These are phyloP conservation scores for Metschnikowia picachoensis DNA, from an alignment of 805 yeast species.

Conservation along the genomic window DNA sequence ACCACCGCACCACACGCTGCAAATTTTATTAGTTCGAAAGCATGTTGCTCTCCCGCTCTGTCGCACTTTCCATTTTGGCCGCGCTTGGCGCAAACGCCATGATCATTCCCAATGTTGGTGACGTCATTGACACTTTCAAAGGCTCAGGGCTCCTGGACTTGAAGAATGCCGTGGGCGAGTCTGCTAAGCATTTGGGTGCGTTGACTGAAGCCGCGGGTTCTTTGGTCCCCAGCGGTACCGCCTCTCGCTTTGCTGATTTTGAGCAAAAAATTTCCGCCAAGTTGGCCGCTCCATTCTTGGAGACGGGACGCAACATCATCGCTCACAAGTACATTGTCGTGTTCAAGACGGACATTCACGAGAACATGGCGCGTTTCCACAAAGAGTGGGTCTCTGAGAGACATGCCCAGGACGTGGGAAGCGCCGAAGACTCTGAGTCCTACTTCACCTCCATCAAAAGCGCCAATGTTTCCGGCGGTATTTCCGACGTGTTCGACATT, in stretches of 20 bases:
- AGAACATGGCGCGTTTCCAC: slow-evolving; percentile 60
- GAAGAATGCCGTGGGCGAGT: slow-evolving; percentile 12
- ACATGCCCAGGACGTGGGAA: slow-evolving; percentile 43
- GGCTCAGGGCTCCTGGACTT: slow-evolving; percentile 15
- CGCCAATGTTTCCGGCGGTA: slow-evolving; percentile 13
- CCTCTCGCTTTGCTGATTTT: slow-evolving; percentile 5
- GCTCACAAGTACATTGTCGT: slow-evolving; percentile 83
- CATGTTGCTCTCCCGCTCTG: slow-evolving; percentile 40
- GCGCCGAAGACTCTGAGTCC: slow-evolving; percentile 21
- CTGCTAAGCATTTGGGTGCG: slow-evolving; percentile 9
- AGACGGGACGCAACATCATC: slow-evolving; percentile 34
- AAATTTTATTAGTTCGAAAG: not conserved
- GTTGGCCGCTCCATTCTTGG: slow-evolving; percentile 16
- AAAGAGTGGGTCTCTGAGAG: slow-evolving; percentile 51
- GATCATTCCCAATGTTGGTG: slow-evolving; percentile 56
- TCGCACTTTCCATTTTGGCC: slow-evolving; percentile 41
- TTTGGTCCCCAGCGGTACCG: slow-evolving; percentile 7
- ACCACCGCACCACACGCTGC: not conserved
- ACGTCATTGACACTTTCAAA: slow-evolving; percentile 35
- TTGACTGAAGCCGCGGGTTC: slow-evolving; percentile 8
- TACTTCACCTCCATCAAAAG: slow-evolving; percentile 13
- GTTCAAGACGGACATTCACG: slow-evolving; percentile 60
- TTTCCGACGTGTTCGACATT: slow-evolving; percentile 50
- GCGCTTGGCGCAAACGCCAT: slow-evolving; percentile 42
- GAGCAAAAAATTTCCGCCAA: slow-evolving; percentile 6